Evolutionary conservation across 441 rosid species (phyloP), one percentile per base, ranked within the genome.

Genomic region (Pelargonium fulgidum): DNA sequence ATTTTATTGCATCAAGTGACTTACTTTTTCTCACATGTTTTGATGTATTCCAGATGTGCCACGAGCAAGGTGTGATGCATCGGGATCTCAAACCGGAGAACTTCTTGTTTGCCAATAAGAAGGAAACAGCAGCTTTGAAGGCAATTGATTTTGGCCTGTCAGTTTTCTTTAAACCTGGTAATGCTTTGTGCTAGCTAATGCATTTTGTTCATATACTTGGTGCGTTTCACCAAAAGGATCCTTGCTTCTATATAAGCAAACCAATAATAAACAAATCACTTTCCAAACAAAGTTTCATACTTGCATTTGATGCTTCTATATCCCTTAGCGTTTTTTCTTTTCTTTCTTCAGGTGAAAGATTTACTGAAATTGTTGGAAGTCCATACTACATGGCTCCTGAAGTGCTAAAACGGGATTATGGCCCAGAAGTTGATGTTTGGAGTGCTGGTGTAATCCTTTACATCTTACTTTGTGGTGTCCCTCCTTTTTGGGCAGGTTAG

Each of bases 311-410:
- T 48, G 56, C 13, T 11, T 54, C 44, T 52, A 56, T 42, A 7
- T 22, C 45, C 14, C 22, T 41, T 59, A 20, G 11, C 33, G 1
- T 10, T 14, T 26, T 66, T 20, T 54, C 61, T 36, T 70, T 7
- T 26, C 22, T 41, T 73, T 61, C 16, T 73, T 39, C 81, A 88
- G 91, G 88, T 42, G 88, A 88, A 75, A 82, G 39, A 58, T 88
- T 88, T 70, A 76, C 73, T 4, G 91, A 88, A 80, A 88, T 88
- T 41, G 89, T 88, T 72, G 91, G 90, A 42, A 88, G 91, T 75
- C 93, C 93, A 0, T 85, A 88, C 74, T 88, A 86, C 83, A 86
- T 88, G 93, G 93, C 93, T 74, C 93, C 91, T 0, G 91, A 88
- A 83, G 91, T 88, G 63, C 81, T 88, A 48, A 86, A 83, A 72